Evolutionary conservation across 805 yeast genomes (phyloP), one percentile per base, ranked within the genome.

Genomic region (Alloascoidea africana): DNA sequence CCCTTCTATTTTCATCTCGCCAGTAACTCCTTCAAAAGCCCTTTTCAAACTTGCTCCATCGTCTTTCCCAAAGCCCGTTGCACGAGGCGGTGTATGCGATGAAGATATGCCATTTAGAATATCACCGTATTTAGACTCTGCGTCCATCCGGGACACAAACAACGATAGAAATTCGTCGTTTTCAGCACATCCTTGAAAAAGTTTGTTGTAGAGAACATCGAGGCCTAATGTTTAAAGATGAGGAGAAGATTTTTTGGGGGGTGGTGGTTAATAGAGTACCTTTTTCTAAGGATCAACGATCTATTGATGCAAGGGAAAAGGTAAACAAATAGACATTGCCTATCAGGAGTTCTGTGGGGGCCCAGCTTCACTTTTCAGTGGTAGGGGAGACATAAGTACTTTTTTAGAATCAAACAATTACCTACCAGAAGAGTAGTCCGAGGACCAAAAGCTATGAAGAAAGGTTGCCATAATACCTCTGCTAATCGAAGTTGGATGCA

Each of bases 111-210:
- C 56, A 27, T 58, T 54, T 35, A 84, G 58, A 34, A 66, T 68
- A 18, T 58, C 55, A 2, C 93, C 94, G 47, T 79, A 80, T 1
- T 62, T 54, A 15, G 64, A 66, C 51, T 84, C 94, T 52, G 70
- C 72, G 14, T 78, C 86, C 70, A 81, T 79, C 43, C 91, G 58
- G 14, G 76, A 67, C 18, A 71, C 65, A 49, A 82, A 80, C 34
- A 83, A 54, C 15, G 66, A 67, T 13, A 80, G 62, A 44, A 78
- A 75, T 51, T 80, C 80, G 19, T 70, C 73, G 51, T 81, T 78
- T 53, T 84, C 93, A 17, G 59, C 63, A 39, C 79, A 65, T 0
- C 93, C 93, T 46, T 66, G 69, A 41, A 65, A 60, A 33, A 76
- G 58, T 44, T 70, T 69, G 16, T 58, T 61, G 45, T 74, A 76